phyloP scores from a whole-genome alignment of 495 filamentous ascomycete species.

The Penicillium goetzii region DNA sequence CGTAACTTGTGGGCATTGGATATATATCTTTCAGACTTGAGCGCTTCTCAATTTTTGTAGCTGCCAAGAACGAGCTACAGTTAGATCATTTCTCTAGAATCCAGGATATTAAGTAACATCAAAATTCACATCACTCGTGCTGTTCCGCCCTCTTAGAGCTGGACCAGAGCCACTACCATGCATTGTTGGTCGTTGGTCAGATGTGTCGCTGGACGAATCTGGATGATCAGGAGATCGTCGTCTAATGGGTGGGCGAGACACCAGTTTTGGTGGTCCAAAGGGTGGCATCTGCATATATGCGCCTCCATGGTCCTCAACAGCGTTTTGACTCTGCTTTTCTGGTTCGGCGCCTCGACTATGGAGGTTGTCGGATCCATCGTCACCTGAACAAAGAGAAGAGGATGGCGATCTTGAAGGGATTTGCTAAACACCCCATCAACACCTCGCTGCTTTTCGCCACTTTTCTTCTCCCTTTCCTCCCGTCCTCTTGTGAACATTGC shows the following conservation, averaged over 20 bases:
- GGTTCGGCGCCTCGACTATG: not conserved
- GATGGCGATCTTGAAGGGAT: no score
- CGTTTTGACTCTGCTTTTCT: not conserved
- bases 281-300: conserved; percentile 8
- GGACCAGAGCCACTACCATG: not conserved
- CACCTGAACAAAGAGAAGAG: no score
- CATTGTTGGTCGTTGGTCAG: not conserved
- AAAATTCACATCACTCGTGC: no score
- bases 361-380: no score
- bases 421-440: not conserved
- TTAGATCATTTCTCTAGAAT: no score
- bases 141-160: not conserved
- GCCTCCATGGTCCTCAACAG: not conserved
- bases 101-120: no score
- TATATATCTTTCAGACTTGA: not conserved
- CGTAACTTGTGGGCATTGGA: not conserved
- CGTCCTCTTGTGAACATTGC: no score
- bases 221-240: not conserved
- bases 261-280: conserved; percentile 6
- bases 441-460: no score
- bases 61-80: no score
- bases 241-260: not conserved
- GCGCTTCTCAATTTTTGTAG: no score
- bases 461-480: no score
- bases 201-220: not conserved